A percentile compares a stretch with the other conserved stretches of the same genome.
These are phyloP conservation scores for Bathelium albidoporum DNA, from an alignment of 495 filamentous ascomycete species.

Conservation along the genomic window DNA sequence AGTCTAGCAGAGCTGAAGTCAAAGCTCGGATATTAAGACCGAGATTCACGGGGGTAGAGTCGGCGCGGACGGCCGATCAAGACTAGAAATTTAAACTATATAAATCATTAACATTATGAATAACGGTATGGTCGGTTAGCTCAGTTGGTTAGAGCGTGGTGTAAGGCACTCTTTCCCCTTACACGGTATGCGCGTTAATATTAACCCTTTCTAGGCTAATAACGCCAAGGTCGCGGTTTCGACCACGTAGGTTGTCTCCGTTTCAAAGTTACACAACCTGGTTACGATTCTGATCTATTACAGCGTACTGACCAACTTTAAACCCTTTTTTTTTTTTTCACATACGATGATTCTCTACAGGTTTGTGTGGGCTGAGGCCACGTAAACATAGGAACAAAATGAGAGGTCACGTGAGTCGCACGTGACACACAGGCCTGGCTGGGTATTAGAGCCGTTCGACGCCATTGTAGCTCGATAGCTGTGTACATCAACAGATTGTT, in stretches of 20 bases:
- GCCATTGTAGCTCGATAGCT: too few relatives aligned
- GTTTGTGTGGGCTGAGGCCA: background rate
- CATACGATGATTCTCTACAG: background rate
- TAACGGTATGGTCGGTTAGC: background rate
- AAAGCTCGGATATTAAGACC: background rate
- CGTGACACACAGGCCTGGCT: too few relatives aligned
- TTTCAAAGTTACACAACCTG: background rate
- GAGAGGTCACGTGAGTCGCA: background rate
- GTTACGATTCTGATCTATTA: background rate
- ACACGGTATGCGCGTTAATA: background rate
- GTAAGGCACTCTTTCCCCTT: background rate
- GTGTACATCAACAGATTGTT: too few relatives aligned
- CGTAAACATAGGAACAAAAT: background rate
- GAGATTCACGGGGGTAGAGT: background rate
- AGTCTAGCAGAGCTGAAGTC: background rate
- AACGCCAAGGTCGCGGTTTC: background rate
- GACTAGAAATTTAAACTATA: background rate
- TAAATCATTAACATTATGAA: background rate
- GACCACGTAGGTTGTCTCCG: background rate
- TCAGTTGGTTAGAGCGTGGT: background rate
- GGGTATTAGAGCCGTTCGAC: too few relatives aligned
- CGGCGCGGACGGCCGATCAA: background rate
- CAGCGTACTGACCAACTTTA: background rate
- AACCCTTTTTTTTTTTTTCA: background rate
- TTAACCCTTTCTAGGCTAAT: background rate